These are phyloP conservation scores for Fusarium camptoceras DNA, from an alignment of 2,329 filamentous ascomycete genomes.

Conservation along the genomic window DNA sequence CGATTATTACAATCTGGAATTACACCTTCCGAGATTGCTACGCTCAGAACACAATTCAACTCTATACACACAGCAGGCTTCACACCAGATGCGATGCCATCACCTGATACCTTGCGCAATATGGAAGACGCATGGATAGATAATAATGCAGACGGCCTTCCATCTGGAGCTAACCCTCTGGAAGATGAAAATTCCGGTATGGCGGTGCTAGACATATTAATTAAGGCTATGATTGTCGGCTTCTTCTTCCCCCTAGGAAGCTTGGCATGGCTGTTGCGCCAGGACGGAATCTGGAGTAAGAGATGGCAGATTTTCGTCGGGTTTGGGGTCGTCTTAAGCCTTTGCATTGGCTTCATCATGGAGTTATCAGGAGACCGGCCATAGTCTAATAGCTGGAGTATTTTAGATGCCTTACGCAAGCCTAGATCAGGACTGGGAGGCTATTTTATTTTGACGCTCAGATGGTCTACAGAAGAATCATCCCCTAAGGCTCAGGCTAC, in stretches of 20 bases:
- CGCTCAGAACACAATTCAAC: slow-evolving; percentile 88
- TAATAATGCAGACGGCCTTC: slow-evolving; percentile 62
- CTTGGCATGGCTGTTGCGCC: slow-evolving; percentile 84
- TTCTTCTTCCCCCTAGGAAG: slow-evolving; percentile 96
- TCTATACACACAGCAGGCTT: slow-evolving; percentile 84
- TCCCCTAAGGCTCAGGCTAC: too few relatives aligned
- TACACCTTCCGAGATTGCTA: slow-evolving; percentile 82
- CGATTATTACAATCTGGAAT: slow-evolving; percentile 85
- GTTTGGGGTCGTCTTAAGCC: slow-evolving; percentile 83
- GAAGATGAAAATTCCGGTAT: slow-evolving; percentile 65
- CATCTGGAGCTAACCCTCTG: slow-evolving; percentile 51
- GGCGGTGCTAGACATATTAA: slow-evolving; percentile 80
- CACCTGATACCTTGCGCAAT: slow-evolving; percentile 76
- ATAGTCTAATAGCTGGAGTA: slow-evolving; percentile 6
- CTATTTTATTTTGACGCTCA: too few relatives aligned
- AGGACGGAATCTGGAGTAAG: slow-evolving; percentile 88
- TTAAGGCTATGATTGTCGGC: slow-evolving; percentile 89
- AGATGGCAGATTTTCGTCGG: slow-evolving; percentile 88
- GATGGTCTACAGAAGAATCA: too few relatives aligned
- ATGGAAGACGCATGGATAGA: slow-evolving; percentile 96
- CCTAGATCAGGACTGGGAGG: not conserved
- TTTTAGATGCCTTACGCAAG: not conserved
- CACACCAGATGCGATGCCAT: slow-evolving; percentile 90
- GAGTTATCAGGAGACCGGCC: slow-evolving; percentile 54
- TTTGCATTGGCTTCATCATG: slow-evolving; percentile 78